Evolutionary conservation across 2,329 filamentous ascomycete species (phyloP).

Genomic region (Xylariaceae sp.): DNA sequence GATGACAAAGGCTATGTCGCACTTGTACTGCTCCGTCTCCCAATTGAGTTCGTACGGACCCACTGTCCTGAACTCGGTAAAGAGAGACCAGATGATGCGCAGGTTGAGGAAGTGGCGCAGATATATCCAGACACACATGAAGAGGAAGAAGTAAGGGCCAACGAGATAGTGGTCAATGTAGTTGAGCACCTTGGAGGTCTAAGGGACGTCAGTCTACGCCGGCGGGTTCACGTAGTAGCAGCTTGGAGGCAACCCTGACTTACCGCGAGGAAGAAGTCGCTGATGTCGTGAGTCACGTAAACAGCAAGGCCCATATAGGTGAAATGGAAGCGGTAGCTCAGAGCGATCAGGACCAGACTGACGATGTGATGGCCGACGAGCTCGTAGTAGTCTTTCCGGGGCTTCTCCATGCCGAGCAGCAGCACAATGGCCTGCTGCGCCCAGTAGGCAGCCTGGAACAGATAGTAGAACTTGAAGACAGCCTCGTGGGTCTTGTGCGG

Average conservation of each 20-base stretch:
- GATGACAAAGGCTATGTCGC: slow-evolving; percentile 60
- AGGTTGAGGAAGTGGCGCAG: slow-evolving; percentile 81
- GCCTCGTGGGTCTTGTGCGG: slow-evolving; percentile 76
- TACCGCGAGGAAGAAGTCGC: slow-evolving; percentile 91
- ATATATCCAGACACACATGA: slow-evolving; percentile 82
- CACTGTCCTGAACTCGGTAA: slow-evolving; percentile 67
- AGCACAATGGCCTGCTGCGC: slow-evolving; percentile 88
- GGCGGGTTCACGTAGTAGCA: too few relatives aligned
- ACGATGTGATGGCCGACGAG: slow-evolving; percentile 88
- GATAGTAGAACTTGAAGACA: slow-evolving; percentile 89
- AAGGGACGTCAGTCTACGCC: slow-evolving; percentile 4
- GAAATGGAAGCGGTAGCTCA: slow-evolving; percentile 95
- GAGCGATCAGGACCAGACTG: slow-evolving; percentile 71
- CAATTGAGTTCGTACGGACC: slow-evolving; percentile 72
- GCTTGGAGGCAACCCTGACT: slow-evolving; percentile 27
- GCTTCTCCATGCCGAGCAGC: slow-evolving; percentile 81
- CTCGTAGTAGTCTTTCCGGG: slow-evolving; percentile 90
- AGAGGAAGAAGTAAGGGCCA: slow-evolving; percentile 76
- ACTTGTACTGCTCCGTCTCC: slow-evolving; percentile 72
- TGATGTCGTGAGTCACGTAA: slow-evolving; percentile 91
- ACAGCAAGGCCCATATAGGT: slow-evolving; percentile 90
- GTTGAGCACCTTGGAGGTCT: slow-evolving; percentile 84
- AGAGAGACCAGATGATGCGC: slow-evolving; percentile 65
- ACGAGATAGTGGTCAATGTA: slow-evolving; percentile 76
- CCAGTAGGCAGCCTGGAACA: slow-evolving; percentile 94